phyloP scores from a whole-genome alignment of 2,329 filamentous ascomycete genomes.

The Zymoseptoria passerinii region DNA sequence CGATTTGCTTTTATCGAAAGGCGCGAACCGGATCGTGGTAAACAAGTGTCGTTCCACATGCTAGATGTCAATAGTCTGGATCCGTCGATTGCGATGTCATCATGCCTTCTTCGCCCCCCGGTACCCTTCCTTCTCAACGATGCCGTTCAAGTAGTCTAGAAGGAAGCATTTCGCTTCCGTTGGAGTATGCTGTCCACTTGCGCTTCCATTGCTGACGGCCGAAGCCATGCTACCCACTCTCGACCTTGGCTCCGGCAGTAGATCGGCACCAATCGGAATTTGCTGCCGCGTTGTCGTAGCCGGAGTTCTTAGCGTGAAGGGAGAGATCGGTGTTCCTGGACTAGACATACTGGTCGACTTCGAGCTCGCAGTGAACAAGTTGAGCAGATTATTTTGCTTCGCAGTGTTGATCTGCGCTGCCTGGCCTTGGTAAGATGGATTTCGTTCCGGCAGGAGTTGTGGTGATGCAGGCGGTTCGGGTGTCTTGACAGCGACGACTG shows the following conservation, averaged over 20 bases:
- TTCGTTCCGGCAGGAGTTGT: slow-evolving; percentile 17
- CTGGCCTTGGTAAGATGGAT: slow-evolving; percentile 6
- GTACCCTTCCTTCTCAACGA: slow-evolving; percentile 27
- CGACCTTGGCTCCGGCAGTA: slow-evolving; percentile 11
- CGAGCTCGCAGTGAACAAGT: slow-evolving; percentile 21
- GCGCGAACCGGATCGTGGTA: neutral
- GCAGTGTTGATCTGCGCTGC: slow-evolving; percentile 7
- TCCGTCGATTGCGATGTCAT: neutral
- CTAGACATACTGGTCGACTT: slow-evolving; percentile 9
- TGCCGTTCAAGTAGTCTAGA: slow-evolving; percentile 30
- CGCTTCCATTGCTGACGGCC: slow-evolving; percentile 14
- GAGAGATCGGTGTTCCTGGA: slow-evolving; percentile 26
- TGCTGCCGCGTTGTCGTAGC: slow-evolving; percentile 5
- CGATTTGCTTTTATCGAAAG: neutral
- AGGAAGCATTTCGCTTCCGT: slow-evolving; percentile 29
- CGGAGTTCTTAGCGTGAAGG: slow-evolving; percentile 27
- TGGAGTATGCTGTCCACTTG: slow-evolving; percentile 15
- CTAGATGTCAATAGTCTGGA: neutral
- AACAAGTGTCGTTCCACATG: neutral
- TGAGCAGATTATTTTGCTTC: slow-evolving; percentile 20
- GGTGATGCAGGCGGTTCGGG: slow-evolving; percentile 23
- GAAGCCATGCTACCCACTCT: slow-evolving; percentile 20
- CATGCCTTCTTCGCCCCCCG: neutral
- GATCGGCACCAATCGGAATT: slow-evolving; percentile 2
- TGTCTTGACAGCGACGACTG: slow-evolving; percentile 6